phyloP scores from a whole-genome alignment of 2,329 filamentous ascomycete species.

The Sclerotinia minor region DNA sequence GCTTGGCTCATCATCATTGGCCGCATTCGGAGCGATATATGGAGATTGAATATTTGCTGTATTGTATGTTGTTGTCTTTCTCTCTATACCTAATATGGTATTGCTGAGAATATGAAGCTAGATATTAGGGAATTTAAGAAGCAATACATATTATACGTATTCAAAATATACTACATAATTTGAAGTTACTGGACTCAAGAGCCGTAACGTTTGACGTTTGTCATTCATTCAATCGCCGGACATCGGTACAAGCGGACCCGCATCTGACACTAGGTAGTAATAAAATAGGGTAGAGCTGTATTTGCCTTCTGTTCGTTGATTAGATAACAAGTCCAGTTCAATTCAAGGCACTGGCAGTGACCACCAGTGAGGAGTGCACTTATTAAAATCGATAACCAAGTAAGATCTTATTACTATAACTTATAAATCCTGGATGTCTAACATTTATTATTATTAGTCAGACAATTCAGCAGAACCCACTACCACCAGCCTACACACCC shows the following conservation, averaged over 20 bases:
- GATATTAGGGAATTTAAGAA: background rate
- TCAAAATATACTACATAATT: background rate
- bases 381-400: background rate
- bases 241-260: background rate
- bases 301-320: background rate
- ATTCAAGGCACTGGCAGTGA: background rate
- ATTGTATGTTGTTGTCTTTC: background rate
- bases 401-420: no score
- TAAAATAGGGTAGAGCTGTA: background rate
- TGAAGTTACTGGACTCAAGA: background rate
- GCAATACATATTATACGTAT: background rate
- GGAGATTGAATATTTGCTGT: background rate
- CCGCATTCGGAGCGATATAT: background rate
- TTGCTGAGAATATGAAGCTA: background rate
- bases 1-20: background rate
- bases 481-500: background rate
- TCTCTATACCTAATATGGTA: no score
- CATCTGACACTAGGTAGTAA: background rate
- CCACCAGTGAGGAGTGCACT: no score
- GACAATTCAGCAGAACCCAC: slow-evolving; percentile 2
- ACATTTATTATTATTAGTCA: slow-evolving; percentile 6
- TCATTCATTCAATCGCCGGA: background rate
- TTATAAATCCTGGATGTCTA: background rate
- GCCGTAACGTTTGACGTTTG: no score
- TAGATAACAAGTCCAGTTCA: background rate